Evolutionary conservation across 2,329 filamentous ascomycete species (phyloP).

Genomic region (Cercospora citrullina): DNA sequence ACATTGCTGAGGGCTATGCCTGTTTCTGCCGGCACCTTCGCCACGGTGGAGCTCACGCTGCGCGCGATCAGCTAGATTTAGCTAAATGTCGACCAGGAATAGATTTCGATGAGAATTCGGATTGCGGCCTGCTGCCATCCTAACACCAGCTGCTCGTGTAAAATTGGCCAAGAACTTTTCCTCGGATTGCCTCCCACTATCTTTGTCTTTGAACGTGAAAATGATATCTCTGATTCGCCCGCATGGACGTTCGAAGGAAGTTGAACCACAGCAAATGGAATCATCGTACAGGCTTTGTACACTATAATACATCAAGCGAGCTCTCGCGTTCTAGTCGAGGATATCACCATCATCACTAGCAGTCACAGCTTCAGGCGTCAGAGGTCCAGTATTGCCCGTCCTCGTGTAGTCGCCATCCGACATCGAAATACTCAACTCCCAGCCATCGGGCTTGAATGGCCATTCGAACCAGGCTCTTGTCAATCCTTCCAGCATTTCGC

Average conservation of each 20-base stretch:
- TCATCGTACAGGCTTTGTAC: background rate
- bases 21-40: constrained; percentile 96
- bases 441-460: constrained; percentile 54
- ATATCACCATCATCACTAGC: constrained; percentile 1
- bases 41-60: constrained; percentile 57
- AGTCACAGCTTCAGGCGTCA: constrained; percentile 13
- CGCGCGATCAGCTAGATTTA: constrained; percentile 37
- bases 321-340: background rate
- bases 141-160: background rate
- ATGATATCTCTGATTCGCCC: background rate
- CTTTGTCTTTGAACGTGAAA: background rate
- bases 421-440: constrained; percentile 27
- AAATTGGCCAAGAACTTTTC: background rate
- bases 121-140: background rate
- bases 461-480: constrained; percentile 63
- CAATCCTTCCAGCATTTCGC: constrained; percentile 59
- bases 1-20: constrained; percentile 95
- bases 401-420: background rate
- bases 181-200: background rate
- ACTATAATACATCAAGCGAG: background rate
- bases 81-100: background rate
- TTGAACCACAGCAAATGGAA: background rate
- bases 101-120: background rate
- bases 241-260: background rate
- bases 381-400: background rate